Evolutionary conservation across 139 green algal genomes (phyloP).

Genomic region (Chlamydomonas sphaeroides): DNA sequence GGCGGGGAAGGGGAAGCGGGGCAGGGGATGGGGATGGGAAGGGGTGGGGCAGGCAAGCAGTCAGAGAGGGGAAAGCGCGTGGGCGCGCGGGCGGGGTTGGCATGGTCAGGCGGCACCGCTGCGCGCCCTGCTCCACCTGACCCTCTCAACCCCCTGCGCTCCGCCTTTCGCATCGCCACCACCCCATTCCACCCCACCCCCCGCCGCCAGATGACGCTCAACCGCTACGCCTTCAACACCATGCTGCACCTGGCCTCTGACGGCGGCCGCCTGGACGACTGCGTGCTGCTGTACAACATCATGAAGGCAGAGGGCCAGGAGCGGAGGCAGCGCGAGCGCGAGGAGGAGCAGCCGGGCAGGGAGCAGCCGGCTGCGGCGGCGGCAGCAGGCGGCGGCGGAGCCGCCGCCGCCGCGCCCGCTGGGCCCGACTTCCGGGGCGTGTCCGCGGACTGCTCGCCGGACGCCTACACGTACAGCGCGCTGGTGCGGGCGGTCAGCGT

Average conservation of each 20-base stretch:
- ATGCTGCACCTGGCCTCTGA: conserved; percentile 54
- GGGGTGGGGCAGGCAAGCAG: too few relatives aligned
- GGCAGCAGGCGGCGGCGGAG: background rate
- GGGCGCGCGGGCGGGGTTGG: too few relatives aligned
- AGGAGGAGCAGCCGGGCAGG: background rate
- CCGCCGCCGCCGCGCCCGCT: background rate
- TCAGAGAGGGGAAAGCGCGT: too few relatives aligned
- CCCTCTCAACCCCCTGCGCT: too few relatives aligned
- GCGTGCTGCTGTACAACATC: conserved; percentile 51
- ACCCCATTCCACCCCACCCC: background rate
- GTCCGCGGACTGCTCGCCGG: conserved; percentile 20
- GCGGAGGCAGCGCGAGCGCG: background rate
- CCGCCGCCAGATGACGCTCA: conserved; percentile 44
- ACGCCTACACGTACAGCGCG: conserved; percentile 55
- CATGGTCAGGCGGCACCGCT: too few relatives aligned
- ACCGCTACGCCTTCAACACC: conserved; percentile 59
- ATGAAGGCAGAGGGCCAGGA: conserved; percentile 6
- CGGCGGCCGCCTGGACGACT: conserved; percentile 50
- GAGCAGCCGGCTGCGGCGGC: background rate
- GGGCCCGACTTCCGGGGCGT: too few relatives aligned
- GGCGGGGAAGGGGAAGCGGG: background rate
- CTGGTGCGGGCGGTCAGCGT: conserved; percentile 39
- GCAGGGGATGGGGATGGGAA: too few relatives aligned
- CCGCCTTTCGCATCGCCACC: background rate
- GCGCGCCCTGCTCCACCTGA: too few relatives aligned